These are phyloP conservation scores for Penicillium robsamsonii DNA, from an alignment of 495 filamentous ascomycete species.

Conservation along the genomic window DNA sequence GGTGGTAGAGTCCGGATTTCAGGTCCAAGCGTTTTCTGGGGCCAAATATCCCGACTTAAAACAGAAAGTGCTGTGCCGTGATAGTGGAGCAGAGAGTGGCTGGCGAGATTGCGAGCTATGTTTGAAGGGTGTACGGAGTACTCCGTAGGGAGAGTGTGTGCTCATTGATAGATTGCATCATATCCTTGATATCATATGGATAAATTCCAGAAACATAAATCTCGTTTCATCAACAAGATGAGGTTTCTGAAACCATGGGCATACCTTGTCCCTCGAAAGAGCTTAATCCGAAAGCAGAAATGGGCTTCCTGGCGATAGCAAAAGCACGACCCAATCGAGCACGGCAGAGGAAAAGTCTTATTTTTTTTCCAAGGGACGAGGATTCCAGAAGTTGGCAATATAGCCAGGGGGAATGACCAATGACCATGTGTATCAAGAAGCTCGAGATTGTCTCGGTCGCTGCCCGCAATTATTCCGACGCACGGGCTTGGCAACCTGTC, in stretches of 20 bases:
- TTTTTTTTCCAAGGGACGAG: neutral
- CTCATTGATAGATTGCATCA: neutral
- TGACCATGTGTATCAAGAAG: neutral
- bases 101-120: slow-evolving; percentile 1
- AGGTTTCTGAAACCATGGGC: neutral
- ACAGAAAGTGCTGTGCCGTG: slow-evolving; percentile 7
- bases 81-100: neutral
- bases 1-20: slow-evolving; percentile 2
- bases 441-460: neutral
- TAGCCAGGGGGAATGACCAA: neutral
- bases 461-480: slow-evolving; percentile 5
- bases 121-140: neutral
- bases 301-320: neutral
- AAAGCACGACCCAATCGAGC: neutral
- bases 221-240: slow-evolving; percentile 7
- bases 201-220: slow-evolving; percentile 4
- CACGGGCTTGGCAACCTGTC: slow-evolving; percentile 16
- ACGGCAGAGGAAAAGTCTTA: neutral
- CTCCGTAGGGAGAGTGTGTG: neutral
- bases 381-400: neutral
- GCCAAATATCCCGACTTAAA: neutral
- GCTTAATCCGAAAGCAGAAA: neutral
- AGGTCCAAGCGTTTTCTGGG: slow-evolving; percentile 5
- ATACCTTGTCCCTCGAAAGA: neutral
- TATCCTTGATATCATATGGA: slow-evolving; percentile 1